Percentiles rank a stretch among this genome's conserved stretches.
Conservation (phyloP, 208 protist genomes). For the Wallacemonas rigidus region DNA sequence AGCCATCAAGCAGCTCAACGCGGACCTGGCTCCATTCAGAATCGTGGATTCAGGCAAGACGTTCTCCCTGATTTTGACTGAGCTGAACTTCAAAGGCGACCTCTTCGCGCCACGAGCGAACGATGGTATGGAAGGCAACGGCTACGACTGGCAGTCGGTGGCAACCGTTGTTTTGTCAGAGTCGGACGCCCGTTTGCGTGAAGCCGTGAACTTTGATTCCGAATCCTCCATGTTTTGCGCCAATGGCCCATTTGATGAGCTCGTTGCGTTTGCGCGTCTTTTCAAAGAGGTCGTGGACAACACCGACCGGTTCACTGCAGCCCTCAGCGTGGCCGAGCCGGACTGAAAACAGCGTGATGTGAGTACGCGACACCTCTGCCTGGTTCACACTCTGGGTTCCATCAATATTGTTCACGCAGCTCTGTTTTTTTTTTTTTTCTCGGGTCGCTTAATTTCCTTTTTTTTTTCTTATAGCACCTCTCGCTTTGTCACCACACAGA, state of each 20-base stretch:
- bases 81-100: background rate
- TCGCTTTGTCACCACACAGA: no score
- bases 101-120: conserved; percentile 5
- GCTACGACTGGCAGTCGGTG: conserved; percentile 13
- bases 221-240: conserved; percentile 12
- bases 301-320: background rate
- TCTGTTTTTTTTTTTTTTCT: no score
- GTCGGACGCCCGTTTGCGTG: background rate
- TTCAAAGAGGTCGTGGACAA: background rate
- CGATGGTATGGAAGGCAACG: conserved; percentile 8
- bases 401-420: no score
- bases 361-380: no score
- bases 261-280: background rate
- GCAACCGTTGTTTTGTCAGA: background rate
- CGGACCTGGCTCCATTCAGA: background rate
- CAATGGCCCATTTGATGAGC: conserved; percentile 1
- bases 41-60: background rate
- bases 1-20: background rate
- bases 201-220: conserved; percentile 7
- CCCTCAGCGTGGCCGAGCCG: conserved; percentile 1
- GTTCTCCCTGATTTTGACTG: conserved; percentile 5
- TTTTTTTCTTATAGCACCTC: no score
- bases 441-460: no score
- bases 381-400: no score
- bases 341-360: background rate